Conservation (phyloP, 1,284 basidiomycete genomes). For the Uromyces viciae-fabae region DNA sequence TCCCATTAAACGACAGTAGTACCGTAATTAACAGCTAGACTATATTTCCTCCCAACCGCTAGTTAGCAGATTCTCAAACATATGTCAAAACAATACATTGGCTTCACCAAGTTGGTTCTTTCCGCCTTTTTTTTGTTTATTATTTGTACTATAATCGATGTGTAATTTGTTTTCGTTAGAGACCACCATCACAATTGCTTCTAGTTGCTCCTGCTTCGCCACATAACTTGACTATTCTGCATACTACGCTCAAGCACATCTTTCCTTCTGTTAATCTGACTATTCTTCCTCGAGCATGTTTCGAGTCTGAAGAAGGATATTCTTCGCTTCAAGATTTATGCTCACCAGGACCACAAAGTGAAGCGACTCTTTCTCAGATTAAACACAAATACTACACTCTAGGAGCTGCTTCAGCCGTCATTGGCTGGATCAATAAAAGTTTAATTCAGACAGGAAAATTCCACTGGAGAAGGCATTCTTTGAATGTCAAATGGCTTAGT, state of each 20-base stretch:
- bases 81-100: conserved; percentile 44
- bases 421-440: conserved; percentile 38
- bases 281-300: conserved; percentile 26
- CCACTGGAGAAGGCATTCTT: conserved; percentile 26
- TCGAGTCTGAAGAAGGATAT: conserved; percentile 27
- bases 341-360: conserved; percentile 25
- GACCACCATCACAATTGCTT: conserved; percentile 30
- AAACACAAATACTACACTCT: conserved; percentile 42
- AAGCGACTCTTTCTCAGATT: conserved; percentile 24
- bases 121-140: not conserved
- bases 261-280: conserved; percentile 16
- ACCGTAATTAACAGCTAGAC: no score
- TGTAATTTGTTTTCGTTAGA: not conserved
- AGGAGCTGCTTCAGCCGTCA: conserved; percentile 35
- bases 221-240: conserved; percentile 29
- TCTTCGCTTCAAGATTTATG: conserved; percentile 5
- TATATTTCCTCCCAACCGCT: no score
- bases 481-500: conserved; percentile 39
- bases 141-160: not conserved
- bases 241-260: conserved; percentile 28
- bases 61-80: conserved; percentile 43
- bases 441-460: conserved; percentile 26
- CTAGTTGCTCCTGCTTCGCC: conserved; percentile 35
- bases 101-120: conserved; percentile 40
- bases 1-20: no score